A percentile compares a stretch with the other conserved stretches of the same genome.
These are phyloP conservation scores for Psilocybe mexicana DNA, from an alignment of 1,284 basidiomycete genomes.

Conservation along the genomic window DNA sequence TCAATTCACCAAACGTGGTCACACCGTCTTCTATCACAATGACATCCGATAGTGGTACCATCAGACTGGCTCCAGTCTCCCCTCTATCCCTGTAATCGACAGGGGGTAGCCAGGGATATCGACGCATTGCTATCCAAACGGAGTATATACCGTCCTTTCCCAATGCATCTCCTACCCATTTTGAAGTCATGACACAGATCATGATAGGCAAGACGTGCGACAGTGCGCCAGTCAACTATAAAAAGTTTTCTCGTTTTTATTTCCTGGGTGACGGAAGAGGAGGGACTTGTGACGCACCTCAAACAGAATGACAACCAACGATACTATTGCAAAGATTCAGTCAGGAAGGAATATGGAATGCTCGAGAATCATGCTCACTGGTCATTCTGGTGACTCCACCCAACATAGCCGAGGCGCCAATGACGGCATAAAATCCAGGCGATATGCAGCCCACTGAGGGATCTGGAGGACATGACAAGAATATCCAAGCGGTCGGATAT, in stretches of 20 bases:
- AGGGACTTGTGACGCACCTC: constrained; percentile 43
- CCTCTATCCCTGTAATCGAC: constrained; percentile 67
- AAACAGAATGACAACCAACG: constrained; percentile 73
- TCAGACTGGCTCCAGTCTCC: constrained; percentile 61
- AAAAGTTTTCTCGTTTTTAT: constrained; percentile 9
- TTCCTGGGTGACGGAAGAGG: background rate
- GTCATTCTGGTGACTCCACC: constrained; percentile 84
- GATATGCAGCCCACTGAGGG: constrained; percentile 69
- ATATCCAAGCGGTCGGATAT: constrained; percentile 66
- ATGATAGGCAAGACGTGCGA: constrained; percentile 80
- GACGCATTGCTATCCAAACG: constrained; percentile 71
- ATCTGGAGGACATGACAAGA: constrained; percentile 70
- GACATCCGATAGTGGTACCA: constrained; percentile 55
- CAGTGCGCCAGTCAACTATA: constrained; percentile 65
- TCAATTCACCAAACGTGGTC: constrained; percentile 44
- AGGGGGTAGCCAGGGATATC: constrained; percentile 76
- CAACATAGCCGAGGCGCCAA: constrained; percentile 80
- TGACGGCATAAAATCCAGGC: constrained; percentile 82
- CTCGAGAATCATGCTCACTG: constrained; percentile 40
- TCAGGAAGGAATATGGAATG: constrained; percentile 1
- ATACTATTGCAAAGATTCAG: constrained; percentile 43
- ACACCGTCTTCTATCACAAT: constrained; percentile 52
- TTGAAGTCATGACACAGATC: constrained; percentile 75
- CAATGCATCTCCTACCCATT: constrained; percentile 75
- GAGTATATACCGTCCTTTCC: constrained; percentile 75